These are phyloP conservation scores for Diaporthe longicolla DNA, from an alignment of 2,329 filamentous ascomycete species.

Conservation along the genomic window DNA sequence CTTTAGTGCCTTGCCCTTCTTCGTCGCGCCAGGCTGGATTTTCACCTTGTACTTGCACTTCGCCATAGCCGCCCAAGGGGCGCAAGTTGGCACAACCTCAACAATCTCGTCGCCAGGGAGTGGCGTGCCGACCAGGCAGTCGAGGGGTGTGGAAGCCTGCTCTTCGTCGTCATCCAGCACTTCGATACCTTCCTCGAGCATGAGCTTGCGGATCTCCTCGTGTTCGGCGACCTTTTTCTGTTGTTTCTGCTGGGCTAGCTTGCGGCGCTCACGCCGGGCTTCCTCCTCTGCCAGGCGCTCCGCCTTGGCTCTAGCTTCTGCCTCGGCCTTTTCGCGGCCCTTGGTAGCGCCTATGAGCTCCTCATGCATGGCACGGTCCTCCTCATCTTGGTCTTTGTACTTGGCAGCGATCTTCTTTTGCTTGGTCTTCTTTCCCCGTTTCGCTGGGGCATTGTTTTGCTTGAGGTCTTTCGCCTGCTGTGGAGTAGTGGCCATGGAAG, in stretches of 20 bases:
- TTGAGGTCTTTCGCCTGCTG: slow-evolving; percentile 48
- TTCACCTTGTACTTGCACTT: slow-evolving; percentile 95
- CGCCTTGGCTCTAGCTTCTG: slow-evolving; percentile 76
- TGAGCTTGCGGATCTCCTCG: slow-evolving; percentile 76
- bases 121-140: slow-evolving; percentile 82
- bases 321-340: slow-evolving; percentile 77
- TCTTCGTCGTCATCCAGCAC: slow-evolving; percentile 72
- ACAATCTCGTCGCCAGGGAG: slow-evolving; percentile 86
- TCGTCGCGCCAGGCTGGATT: slow-evolving; percentile 88
- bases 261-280: slow-evolving; percentile 80
- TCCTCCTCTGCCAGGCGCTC: slow-evolving; percentile 79
- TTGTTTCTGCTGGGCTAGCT: slow-evolving; percentile 83
- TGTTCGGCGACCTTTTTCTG: slow-evolving; percentile 83
- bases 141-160: slow-evolving; percentile 69
- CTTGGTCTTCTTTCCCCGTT: slow-evolving; percentile 85
- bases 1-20: slow-evolving; percentile 95
- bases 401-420: slow-evolving; percentile 90
- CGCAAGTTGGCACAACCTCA: slow-evolving; percentile 74
- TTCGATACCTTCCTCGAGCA: slow-evolving; percentile 72
- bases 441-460: slow-evolving; percentile 64
- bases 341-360: slow-evolving; percentile 84
- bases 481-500: slow-evolving; percentile 46
- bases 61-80: slow-evolving; percentile 73
- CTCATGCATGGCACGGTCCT: slow-evolving; percentile 88
- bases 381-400: slow-evolving; percentile 95